Conservation (phyloP, 352 stramenopile species). For the Globisporangium cylindrosporum region DNA sequence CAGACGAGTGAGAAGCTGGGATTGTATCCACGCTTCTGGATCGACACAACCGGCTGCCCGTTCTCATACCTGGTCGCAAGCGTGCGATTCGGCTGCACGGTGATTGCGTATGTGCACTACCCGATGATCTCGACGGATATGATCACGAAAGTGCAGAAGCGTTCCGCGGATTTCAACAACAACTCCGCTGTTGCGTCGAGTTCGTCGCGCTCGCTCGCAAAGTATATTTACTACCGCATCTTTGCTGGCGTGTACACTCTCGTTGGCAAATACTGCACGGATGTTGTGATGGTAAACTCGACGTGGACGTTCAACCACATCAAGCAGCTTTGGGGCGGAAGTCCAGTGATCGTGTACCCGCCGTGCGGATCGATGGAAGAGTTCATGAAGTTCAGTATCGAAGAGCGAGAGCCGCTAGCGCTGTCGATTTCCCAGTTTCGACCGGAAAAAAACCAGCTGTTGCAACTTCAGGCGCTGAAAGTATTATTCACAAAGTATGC, state of each 20-base stretch:
- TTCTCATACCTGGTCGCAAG: constrained; percentile 96
- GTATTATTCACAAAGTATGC: constrained; percentile 56
- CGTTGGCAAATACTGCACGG: constrained; percentile 76
- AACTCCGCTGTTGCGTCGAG: constrained; percentile 75
- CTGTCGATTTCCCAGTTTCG: constrained; percentile 98
- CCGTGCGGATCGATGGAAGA: constrained; percentile 91
- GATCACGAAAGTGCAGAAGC: constrained; percentile 92
- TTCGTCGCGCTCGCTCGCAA: constrained; percentile 80
- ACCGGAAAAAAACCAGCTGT: constrained; percentile 97
- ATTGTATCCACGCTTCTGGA: constrained; percentile 87
- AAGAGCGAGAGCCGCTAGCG: constrained; percentile 69
- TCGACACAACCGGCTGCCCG: constrained; percentile 97
- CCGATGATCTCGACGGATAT: constrained; percentile 99
- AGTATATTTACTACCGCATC: constrained; percentile 95
- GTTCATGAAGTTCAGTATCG: constrained; percentile 66
- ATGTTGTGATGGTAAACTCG: constrained; percentile 97
- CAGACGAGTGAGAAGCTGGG: constrained; percentile 34
- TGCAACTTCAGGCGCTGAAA: constrained; percentile 92
- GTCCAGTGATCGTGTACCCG: constrained; percentile 90
- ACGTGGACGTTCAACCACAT: constrained; percentile 98
- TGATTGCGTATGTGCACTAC: constrained; percentile 98
- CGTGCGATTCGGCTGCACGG: constrained; percentile 73
- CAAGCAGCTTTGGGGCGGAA: constrained; percentile 86
- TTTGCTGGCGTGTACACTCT: constrained; percentile 93
- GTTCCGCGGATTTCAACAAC: constrained; percentile 94